These are phyloP conservation scores for Mucor circinelloides DNA, from an alignment of 371 early-diverging fungal genomes.

Conservation along the genomic window DNA sequence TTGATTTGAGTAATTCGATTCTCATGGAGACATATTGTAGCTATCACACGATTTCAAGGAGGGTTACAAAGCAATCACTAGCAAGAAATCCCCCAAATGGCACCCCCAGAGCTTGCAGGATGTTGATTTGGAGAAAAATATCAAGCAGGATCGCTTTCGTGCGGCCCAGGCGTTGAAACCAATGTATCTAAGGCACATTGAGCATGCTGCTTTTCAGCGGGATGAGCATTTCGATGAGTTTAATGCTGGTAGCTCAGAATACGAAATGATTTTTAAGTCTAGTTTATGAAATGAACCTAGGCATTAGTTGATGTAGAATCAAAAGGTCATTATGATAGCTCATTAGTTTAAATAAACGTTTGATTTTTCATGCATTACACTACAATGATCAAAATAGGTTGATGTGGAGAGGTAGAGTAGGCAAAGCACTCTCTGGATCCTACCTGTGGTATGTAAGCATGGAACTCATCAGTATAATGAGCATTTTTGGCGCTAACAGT, in stretches of 20 bases:
- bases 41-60: not conserved
- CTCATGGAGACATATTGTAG: not conserved
- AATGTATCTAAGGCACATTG: not conserved
- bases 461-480: no score
- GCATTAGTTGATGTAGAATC: no score
- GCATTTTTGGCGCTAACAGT: no score
- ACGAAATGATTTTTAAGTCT: not conserved
- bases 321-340: no score
- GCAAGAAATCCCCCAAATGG: not conserved
- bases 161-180: not conserved
- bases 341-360: no score
- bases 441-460: no score
- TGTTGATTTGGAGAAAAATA: not conserved
- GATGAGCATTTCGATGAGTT: not conserved
- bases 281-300: not conserved
- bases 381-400: no score
- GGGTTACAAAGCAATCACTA: not conserved
- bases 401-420: no score
- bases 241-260: not conserved
- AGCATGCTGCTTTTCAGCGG: not conserved
- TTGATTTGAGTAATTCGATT: not conserved
- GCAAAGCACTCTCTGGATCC: no score
- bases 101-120: not conserved
- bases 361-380: no score
- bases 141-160: not conserved